These are phyloP conservation scores for Saccharomycopsis babjevae DNA, from an alignment of 805 yeast species.

Conservation along the genomic window DNA sequence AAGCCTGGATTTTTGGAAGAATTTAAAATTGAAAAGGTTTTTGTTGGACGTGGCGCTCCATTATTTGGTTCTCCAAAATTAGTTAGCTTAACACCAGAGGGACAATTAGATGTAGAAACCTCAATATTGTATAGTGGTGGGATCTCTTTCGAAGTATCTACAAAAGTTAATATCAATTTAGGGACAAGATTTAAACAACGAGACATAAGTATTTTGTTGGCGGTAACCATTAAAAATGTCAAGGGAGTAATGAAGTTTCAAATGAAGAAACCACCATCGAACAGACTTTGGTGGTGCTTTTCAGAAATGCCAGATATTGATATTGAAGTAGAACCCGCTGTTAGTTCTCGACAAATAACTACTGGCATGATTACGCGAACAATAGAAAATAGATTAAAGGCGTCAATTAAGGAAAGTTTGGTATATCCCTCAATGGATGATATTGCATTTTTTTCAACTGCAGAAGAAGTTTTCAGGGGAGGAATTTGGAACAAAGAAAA, in stretches of 20 bases:
- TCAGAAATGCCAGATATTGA: constrained; percentile 68
- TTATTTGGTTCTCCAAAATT: constrained; percentile 63
- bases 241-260: constrained; percentile 64
- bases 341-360: constrained; percentile 72
- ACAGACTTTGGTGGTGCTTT: constrained; percentile 85
- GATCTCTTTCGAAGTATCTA: constrained; percentile 65
- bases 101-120: constrained; percentile 52
- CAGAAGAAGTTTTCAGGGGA: constrained; percentile 69
- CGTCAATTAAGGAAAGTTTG: constrained; percentile 65
- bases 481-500: constrained; percentile 73
- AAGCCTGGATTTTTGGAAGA: constrained; percentile 85
- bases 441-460: constrained; percentile 56
- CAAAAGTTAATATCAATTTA: constrained; percentile 65
- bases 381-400: constrained; percentile 68
- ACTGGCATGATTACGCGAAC: constrained; percentile 71
- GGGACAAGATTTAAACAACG: constrained; percentile 67
- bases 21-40: constrained; percentile 59
- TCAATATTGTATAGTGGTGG: constrained; percentile 66
- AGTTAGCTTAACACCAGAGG: constrained; percentile 67
- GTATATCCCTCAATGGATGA: constrained; percentile 91
- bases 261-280: constrained; percentile 85
- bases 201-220: constrained; percentile 65
- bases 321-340: constrained; percentile 79
- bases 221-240: constrained; percentile 55
- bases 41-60: constrained; percentile 77